These are phyloP conservation scores for Nicotiana obtusifolia DNA, from an alignment of 257 asterid species.

Conservation along the genomic window DNA sequence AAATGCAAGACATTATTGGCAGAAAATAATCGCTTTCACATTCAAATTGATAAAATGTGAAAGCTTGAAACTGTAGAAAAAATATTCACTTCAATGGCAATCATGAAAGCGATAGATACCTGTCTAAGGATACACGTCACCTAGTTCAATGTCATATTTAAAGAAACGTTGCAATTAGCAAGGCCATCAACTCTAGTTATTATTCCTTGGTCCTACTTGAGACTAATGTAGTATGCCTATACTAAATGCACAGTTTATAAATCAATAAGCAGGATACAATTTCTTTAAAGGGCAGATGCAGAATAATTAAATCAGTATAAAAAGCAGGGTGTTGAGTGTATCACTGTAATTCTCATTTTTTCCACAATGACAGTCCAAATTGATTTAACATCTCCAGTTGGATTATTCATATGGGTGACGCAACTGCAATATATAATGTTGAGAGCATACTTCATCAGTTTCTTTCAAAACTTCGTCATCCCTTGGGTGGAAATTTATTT, in stretches of 20 bases:
- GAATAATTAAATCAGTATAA: not conserved
- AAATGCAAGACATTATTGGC: not conserved
- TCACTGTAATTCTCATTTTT: not conserved
- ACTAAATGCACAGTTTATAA: not conserved
- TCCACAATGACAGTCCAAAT: not conserved
- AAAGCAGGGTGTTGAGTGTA: not conserved
- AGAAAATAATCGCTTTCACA: not conserved
- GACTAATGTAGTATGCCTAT: not conserved
- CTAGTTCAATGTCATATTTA: not conserved
- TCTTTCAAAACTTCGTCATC: conserved; percentile 67
- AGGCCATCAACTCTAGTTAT: not conserved
- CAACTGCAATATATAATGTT: not conserved
- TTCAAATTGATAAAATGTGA: not conserved
- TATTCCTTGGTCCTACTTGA: not conserved
- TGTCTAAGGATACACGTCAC: not conserved
- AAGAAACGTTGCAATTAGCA: not conserved
- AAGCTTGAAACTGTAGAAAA: not conserved
- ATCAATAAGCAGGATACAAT: not conserved
- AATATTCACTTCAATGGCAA: not conserved
- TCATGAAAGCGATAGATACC: not conserved
- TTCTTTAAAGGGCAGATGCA: not conserved
- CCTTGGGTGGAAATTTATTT: conserved; percentile 75
- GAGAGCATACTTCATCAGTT: conserved; percentile 65
- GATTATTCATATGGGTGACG: not conserved
- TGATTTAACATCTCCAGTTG: not conserved